Evolutionary conservation across 495 filamentous ascomycete species (phyloP).

Genomic region (Cercophora samala): DNA sequence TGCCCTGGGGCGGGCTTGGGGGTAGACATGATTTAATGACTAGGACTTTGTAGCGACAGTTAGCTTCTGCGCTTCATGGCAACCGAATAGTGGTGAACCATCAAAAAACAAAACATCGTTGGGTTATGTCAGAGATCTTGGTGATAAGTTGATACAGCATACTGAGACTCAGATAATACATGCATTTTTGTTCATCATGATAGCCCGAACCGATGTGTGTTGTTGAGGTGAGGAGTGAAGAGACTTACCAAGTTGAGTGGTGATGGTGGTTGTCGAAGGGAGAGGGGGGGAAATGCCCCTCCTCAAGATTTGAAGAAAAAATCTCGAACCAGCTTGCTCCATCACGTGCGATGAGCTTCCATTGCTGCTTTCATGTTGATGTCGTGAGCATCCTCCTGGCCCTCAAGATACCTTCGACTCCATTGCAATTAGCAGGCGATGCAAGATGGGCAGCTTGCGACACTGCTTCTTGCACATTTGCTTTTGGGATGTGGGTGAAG

Average conservation of each 20-base stretch:
- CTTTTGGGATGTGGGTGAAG: neutral
- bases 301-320: neutral
- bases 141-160: conserved; percentile 46
- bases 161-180: conserved; percentile 57
- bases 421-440: neutral
- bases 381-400: neutral
- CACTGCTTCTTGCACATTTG: neutral
- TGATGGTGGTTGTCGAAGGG: conserved; percentile 8
- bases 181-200: conserved; percentile 56
- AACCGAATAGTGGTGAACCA: conserved; percentile 4
- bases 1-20: conserved; percentile 49
- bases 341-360: conserved; percentile 8
- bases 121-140: conserved; percentile 56
- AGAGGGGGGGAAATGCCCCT: conserved; percentile 11
- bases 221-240: conserved; percentile 4
- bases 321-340: neutral
- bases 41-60: conserved; percentile 11
- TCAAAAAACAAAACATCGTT: conserved; percentile 7
- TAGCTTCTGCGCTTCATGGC: conserved; percentile 15
- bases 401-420: neutral
- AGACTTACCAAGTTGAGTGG: conserved; percentile 15
- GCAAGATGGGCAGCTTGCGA: neutral
- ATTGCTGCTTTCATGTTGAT: neutral
- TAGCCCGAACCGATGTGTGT: conserved; percentile 19
- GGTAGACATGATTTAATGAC: conserved; percentile 28